Conservation (phyloP, 73 alveolate species). For the Paramecium octaurelia region DNA sequence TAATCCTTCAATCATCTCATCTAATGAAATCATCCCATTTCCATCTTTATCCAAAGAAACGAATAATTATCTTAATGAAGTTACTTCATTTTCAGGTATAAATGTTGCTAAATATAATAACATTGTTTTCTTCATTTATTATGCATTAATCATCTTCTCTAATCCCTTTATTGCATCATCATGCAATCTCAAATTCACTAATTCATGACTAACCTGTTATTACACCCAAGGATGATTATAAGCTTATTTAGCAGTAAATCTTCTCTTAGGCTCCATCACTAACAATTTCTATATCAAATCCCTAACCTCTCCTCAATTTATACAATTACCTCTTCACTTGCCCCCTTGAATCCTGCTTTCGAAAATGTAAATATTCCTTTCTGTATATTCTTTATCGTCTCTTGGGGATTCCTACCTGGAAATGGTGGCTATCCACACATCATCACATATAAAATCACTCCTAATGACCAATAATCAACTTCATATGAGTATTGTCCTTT, state of each 20-base stretch:
- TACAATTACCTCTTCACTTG: background rate
- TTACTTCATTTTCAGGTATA: constrained; percentile 43
- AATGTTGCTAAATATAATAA: constrained; percentile 44
- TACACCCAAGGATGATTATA: constrained; percentile 68
- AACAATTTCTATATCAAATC: background rate
- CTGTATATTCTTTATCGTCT: constrained; percentile 60
- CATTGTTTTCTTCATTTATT: constrained; percentile 42
- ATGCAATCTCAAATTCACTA: background rate
- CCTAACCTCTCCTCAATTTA: background rate
- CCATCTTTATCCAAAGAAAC: constrained; percentile 56
- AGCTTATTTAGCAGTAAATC: constrained; percentile 68
- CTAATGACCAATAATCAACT: constrained; percentile 70
- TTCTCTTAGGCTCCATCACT: constrained; percentile 10
- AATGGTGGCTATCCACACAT: constrained; percentile 58
- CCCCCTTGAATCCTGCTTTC: background rate
- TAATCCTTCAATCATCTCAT: constrained; percentile 50
- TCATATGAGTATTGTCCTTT: constrained; percentile 64
- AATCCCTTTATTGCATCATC: constrained; percentile 5
- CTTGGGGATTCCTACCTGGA: constrained; percentile 67
- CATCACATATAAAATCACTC: constrained; percentile 61
- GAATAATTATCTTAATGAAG: background rate
- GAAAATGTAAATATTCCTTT: constrained; percentile 53
- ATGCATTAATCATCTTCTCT: background rate
- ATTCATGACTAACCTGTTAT: background rate
- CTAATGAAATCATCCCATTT: constrained; percentile 32